Evolutionary conservation across 2,329 filamentous ascomycete species (phyloP).

Genomic region (Fusarium neocosmosporiellum): DNA sequence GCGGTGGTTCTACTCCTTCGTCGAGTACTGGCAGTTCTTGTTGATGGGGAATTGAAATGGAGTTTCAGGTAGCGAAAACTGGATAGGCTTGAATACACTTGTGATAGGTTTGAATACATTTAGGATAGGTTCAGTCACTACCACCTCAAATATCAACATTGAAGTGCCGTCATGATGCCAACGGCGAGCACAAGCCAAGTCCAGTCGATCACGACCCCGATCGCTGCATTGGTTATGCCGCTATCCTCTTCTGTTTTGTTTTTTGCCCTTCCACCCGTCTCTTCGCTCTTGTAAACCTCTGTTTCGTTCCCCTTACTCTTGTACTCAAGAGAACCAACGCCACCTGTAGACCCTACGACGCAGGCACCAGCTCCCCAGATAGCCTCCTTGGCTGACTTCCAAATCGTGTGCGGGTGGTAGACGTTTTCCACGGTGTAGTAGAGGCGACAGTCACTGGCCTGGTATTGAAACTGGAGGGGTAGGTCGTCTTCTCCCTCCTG

Average conservation of each 20-base stretch:
- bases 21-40: background rate
- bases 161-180: background rate
- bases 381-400: background rate
- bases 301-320: background rate
- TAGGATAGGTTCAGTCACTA: background rate
- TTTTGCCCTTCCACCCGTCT: background rate
- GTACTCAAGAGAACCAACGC: background rate
- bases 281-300: background rate
- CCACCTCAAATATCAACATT: background rate
- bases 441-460: slow-evolving; percentile 22
- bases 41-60: background rate
- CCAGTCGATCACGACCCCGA: background rate
- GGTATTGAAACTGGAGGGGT: slow-evolving; percentile 25
- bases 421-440: slow-evolving; percentile 12
- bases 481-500: background rate
- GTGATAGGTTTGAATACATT: background rate
- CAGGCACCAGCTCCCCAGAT: background rate
- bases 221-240: background rate
- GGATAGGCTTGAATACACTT: background rate
- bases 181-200: background rate
- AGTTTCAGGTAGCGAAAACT: background rate
- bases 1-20: background rate
- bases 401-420: background rate
- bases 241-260: background rate
- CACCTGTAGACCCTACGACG: background rate